Evolutionary conservation across 352 stramenopile genomes (phyloP).

Genomic region (Aphanomyces cochlioides): DNA sequence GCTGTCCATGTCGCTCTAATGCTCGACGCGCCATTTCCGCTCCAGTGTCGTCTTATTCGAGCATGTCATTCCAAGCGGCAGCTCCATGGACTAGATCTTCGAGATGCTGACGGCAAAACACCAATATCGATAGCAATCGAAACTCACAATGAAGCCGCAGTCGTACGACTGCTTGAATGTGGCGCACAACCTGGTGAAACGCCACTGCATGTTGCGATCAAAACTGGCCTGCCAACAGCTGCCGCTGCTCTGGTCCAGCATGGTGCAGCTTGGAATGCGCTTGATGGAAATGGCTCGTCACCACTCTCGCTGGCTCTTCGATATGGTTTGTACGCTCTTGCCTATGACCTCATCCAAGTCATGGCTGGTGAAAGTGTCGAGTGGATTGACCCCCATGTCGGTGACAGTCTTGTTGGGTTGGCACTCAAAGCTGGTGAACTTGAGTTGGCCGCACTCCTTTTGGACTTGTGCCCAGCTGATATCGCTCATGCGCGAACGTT

Average conservation of each 20-base stretch:
- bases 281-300: conserved; percentile 44
- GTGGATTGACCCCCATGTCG: conserved; percentile 55
- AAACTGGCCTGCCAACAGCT: conserved; percentile 44
- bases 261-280: conserved; percentile 41
- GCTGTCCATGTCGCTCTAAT: conserved; percentile 64
- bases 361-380: conserved; percentile 2
- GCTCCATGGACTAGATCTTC: conserved; percentile 25
- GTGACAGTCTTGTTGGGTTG: conserved; percentile 43
- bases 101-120: conserved; percentile 46
- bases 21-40: conserved; percentile 43
- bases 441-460: conserved; percentile 51
- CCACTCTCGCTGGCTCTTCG: conserved; percentile 51
- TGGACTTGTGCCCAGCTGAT: conserved; percentile 37
- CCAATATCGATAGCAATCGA: conserved; percentile 59
- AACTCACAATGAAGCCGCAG: conserved; percentile 47
- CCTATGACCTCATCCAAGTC: conserved; percentile 30
- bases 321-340: conserved; percentile 56
- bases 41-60: conserved; percentile 49
- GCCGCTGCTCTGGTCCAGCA: conserved; percentile 46
- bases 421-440: conserved; percentile 56
- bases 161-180: conserved; percentile 43
- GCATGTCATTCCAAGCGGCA: conserved; percentile 37
- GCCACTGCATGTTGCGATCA: conserved; percentile 60
- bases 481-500: conserved; percentile 32
- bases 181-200: conserved; percentile 42